A percentile compares a stretch with the other conserved stretches of the same genome.
Conservation (phyloP, 139 green algal species). For the Pleodorina starrii region DNA sequence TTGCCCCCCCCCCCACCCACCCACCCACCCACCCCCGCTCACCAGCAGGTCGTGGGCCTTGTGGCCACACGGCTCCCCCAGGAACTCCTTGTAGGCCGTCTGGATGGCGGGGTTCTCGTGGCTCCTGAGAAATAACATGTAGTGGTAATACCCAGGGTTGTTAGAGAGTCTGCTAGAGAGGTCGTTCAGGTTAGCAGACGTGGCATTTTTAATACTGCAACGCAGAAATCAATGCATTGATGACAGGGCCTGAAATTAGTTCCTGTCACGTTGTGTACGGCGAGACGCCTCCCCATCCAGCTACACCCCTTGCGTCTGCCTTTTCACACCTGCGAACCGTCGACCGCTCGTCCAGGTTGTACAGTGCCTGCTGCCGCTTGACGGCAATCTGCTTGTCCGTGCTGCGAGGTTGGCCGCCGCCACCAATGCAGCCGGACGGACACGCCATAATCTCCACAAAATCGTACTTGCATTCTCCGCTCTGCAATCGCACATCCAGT, state of each 20-base stretch:
- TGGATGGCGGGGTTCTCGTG: conserved; percentile 67
- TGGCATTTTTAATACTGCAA: too few species aligned
- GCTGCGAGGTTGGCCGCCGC: conserved; percentile 76
- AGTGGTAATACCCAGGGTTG: too few species aligned
- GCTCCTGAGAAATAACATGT: too few species aligned
- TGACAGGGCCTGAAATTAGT: too few species aligned
- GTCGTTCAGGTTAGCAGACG: too few species aligned
- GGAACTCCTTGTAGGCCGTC: conserved; percentile 67
- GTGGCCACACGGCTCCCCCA: conserved; percentile 61
- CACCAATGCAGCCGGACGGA: conserved; percentile 76
- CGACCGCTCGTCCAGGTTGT: conserved; percentile 60
- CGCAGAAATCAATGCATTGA: too few species aligned
- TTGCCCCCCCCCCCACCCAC: not conserved
- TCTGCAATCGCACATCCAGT: too few species aligned
- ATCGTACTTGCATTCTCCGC: conserved; percentile 60
- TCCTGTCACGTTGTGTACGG: too few species aligned
- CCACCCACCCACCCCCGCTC: not conserved
- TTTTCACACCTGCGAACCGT: not conserved
- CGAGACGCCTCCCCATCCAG: too few species aligned
- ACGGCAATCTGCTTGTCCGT: conserved; percentile 71
- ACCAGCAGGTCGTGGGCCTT: conserved; percentile 73
- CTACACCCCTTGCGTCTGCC: too few species aligned
- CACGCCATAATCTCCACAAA: conserved; percentile 82
- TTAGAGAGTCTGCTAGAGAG: too few species aligned
- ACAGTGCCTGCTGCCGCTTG: conserved; percentile 72